These are phyloP conservation scores for Glomus cerebriforme DNA, from an alignment of 192 early-diverging fungal genomes.

Conservation along the genomic window DNA sequence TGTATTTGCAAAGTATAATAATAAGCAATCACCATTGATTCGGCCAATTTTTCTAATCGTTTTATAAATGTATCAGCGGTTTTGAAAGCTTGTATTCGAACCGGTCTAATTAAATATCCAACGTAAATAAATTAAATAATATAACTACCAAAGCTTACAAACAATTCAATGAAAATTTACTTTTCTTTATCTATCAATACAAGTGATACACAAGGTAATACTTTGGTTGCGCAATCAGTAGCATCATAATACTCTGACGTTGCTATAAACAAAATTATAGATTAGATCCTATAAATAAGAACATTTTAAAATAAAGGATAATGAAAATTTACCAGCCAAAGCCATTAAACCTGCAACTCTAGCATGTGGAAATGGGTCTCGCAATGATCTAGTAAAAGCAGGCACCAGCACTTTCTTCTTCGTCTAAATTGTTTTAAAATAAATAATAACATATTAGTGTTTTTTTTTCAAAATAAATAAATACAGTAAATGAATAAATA, in stretches of 20 bases:
- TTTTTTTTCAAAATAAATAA: no score
- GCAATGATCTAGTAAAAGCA: slow-evolving; percentile 78
- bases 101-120: slow-evolving; percentile 47
- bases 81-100: slow-evolving; percentile 83
- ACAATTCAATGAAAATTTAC: slow-evolving; percentile 47
- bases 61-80: slow-evolving; percentile 68
- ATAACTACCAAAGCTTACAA: not conserved
- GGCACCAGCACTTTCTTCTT: slow-evolving; percentile 79
- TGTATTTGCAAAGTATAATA: not conserved
- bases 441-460: no score
- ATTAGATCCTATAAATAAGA: not conserved
- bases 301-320: not conserved
- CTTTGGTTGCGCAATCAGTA: slow-evolving; percentile 66
- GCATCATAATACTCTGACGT: slow-evolving; percentile 73
- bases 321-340: slow-evolving; percentile 41
- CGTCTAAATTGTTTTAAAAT: slow-evolving; percentile 49
- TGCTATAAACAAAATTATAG: slow-evolving; percentile 44
- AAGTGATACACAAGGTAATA: slow-evolving; percentile 73
- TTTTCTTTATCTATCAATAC: slow-evolving; percentile 80
- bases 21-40: slow-evolving; percentile 54
- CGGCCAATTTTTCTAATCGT: slow-evolving; percentile 65
- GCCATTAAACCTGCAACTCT: slow-evolving; percentile 85
- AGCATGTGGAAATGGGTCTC: slow-evolving; percentile 88
- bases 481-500: no score
- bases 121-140: not conserved